Evolutionary conservation across 225 moss, liverwort and hornwort species (phyloP).

Genomic region (Lunularia cruciata): DNA sequence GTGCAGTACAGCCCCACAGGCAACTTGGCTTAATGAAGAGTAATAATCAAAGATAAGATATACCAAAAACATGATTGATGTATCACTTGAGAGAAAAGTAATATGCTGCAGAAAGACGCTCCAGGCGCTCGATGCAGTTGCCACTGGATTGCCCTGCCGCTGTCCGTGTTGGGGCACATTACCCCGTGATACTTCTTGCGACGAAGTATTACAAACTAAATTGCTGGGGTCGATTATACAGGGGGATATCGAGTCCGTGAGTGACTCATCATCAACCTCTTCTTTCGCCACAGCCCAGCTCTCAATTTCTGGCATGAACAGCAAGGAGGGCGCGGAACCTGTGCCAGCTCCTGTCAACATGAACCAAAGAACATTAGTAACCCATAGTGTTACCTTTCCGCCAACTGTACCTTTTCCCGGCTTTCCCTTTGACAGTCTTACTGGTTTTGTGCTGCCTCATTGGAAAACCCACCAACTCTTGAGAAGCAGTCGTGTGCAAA

Average conservation of each 20-base stretch:
- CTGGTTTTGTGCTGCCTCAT: no score
- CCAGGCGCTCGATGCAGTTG: conserved; percentile 54
- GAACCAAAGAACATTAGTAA: no score
- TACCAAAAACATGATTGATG: conserved; percentile 74
- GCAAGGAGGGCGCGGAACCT: conserved; percentile 54
- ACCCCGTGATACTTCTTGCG: conserved; percentile 3
- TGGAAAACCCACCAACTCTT: no score
- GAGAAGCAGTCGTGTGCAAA: no score
- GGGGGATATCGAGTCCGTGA: not conserved
- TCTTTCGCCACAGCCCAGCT: conserved; percentile 60
- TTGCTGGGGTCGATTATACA: not conserved
- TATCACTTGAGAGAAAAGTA: conserved; percentile 58
- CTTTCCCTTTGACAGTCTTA: no score
- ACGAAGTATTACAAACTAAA: not conserved
- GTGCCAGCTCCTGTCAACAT: conserved; percentile 54
- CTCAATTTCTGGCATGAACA: conserved; percentile 82
- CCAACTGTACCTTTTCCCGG: no score
- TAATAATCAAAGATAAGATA: no score
- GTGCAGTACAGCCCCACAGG: no score
- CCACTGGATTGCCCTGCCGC: conserved; percentile 16
- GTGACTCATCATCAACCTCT: conserved; percentile 21
- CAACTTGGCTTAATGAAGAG: no score
- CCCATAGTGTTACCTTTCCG: no score
- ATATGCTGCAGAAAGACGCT: conserved; percentile 74
- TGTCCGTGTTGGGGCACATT: conserved; percentile 26